These are phyloP conservation scores for Penicillium brevicompactum DNA, from an alignment of 2,329 filamentous ascomycete genomes.

Conservation along the genomic window DNA sequence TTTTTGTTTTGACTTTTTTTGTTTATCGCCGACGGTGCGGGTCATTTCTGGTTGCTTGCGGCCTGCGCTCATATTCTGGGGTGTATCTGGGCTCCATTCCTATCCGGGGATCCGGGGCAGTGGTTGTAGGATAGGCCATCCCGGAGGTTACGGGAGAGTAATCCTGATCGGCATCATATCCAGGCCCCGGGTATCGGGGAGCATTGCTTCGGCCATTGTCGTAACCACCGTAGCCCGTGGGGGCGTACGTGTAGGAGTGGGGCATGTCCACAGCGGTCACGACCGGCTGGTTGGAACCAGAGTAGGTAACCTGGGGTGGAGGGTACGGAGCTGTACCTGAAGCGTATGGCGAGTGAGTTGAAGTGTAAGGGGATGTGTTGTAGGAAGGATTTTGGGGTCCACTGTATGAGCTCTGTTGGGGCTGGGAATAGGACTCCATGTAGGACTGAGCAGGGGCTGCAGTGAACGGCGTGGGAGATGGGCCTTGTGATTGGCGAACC, in stretches of 20 bases:
- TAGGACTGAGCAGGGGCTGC: conserved; percentile 37
- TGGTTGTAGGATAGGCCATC: conserved; percentile 44
- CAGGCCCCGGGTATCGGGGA: conserved; percentile 44
- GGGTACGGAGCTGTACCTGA: conserved; percentile 39
- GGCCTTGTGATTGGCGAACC: conserved; percentile 39
- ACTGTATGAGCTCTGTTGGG: conserved; percentile 29
- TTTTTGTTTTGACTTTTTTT: conserved; percentile 17
- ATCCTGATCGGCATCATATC: conserved; percentile 45
- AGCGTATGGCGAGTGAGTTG: conserved; percentile 38
- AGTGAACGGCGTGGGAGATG: conserved; percentile 40
- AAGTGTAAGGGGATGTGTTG: conserved; percentile 32
- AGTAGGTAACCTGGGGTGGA: conserved; percentile 36
- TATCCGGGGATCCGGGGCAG: conserved; percentile 45
- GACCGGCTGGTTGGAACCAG: conserved; percentile 38
- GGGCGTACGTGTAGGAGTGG: conserved; percentile 42
- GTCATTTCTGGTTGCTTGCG: conserved; percentile 43
- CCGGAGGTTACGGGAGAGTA: conserved; percentile 44
- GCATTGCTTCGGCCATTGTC: conserved; percentile 42
- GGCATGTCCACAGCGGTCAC: conserved; percentile 42
- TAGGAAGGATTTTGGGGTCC: conserved; percentile 38
- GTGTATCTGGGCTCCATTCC: conserved; percentile 48
- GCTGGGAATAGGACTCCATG: conserved; percentile 37
- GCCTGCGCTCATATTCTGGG: conserved; percentile 44
- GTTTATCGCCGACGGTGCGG: conserved; percentile 42
- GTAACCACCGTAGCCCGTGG: conserved; percentile 39